These are phyloP conservation scores for Parathielavia hyrcaniae DNA, from an alignment of 495 filamentous ascomycete genomes.

Conservation along the genomic window DNA sequence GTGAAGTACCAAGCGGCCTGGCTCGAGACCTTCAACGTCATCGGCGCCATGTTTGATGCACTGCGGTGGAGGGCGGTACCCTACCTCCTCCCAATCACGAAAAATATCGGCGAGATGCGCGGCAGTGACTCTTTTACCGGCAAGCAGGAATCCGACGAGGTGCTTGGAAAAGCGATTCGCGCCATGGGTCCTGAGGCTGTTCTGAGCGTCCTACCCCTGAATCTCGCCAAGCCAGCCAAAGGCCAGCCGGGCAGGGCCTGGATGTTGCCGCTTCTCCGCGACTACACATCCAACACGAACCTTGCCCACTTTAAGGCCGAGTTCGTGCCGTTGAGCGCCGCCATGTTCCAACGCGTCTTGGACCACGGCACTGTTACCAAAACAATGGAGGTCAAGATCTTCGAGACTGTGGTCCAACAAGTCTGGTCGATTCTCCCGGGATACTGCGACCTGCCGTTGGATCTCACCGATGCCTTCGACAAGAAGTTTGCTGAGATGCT, in stretches of 20 bases:
- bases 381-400: slow-evolving; percentile 92
- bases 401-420: slow-evolving; percentile 90
- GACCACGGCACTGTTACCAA: slow-evolving; percentile 73
- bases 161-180: slow-evolving; percentile 76
- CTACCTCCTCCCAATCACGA: slow-evolving; percentile 64
- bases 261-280: slow-evolving; percentile 85
- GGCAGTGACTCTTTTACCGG: slow-evolving; percentile 83
- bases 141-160: slow-evolving; percentile 89
- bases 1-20: slow-evolving; percentile 91
- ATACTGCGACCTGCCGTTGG: slow-evolving; percentile 86
- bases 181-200: slow-evolving; percentile 84
- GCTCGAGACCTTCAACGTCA: slow-evolving; percentile 89
- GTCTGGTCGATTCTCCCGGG: slow-evolving; percentile 93
- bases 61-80: slow-evolving; percentile 77
- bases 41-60: slow-evolving; percentile 80
- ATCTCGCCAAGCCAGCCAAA: slow-evolving; percentile 66
- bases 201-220: slow-evolving; percentile 73
- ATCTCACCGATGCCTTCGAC: slow-evolving; percentile 70
- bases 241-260: slow-evolving; percentile 83
- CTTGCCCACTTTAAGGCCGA: slow-evolving; percentile 77
- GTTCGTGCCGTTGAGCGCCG: slow-evolving; percentile 81
- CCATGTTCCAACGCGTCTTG: slow-evolving; percentile 80
- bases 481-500: slow-evolving; percentile 86
- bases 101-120: slow-evolving; percentile 77
- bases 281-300: slow-evolving; percentile 76